Base-by-base conservation (phyloP, 345 rosid genomes). In the Anastatica hierochuntica region DNA sequence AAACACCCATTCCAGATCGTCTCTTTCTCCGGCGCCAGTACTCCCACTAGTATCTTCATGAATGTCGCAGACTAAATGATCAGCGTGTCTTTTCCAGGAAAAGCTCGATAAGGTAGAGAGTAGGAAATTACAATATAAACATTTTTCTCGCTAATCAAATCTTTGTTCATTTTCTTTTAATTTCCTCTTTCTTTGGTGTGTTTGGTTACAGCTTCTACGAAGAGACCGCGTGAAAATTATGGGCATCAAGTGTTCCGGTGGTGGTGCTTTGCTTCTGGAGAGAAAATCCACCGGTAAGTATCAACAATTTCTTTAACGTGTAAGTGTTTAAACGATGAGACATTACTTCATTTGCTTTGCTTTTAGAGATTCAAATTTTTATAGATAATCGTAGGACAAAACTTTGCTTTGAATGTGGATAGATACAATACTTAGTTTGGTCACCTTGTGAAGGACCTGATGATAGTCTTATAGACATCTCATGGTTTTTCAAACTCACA, bases 91-190 rank as follows among this genome's bases (percentile, higher is more conserved):
- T 97, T 92, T 43, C 99, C 99, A 55, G 70, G 99, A 72, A 92
- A 88, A 85, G 99, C 99, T 77, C 97, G 99, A 79, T 83, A 97
- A 88, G 99, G 99, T 92, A 85, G 77, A 73, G 94, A 76, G 79
- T 85, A 80, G 87, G 89, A 83, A 70, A 69, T 59, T 66, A 43
- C 50, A 45, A 44, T 59, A 5, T 60, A 3, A 5, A 9, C 20
- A 34, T 43, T 30, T 41, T 24, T 43, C 53, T 44, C 38, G 21
- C 30, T 20, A 35, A 31, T 64, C 43, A 34, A 47, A 72, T 42
- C 48, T 54, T 35, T 21, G 9, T 53, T 60, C 39, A 21, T 14
- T 16, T 2, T 56, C 15, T 71, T 14, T 59, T 63, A 27, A 52
- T 33, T 42, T 40, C 20, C 15, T 63, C 3, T 6, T 53, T 16